Evolutionary conservation across 441 rosid genomes (phyloP), one percentile per base, ranked within the genome.

Genomic region (Omphalea diandra): DNA sequence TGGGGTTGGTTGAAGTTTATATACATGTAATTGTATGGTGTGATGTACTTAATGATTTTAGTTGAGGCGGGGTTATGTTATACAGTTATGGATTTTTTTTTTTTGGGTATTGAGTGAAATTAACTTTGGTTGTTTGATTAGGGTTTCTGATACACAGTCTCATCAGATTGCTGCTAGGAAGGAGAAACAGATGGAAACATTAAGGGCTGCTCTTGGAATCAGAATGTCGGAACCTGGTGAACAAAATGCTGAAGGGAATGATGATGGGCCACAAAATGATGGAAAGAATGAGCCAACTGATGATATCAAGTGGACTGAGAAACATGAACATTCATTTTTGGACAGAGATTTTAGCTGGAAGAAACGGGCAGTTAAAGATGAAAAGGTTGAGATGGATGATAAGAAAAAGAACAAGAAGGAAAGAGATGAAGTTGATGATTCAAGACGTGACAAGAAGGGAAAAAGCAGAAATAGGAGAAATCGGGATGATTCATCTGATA

Each of bases 141-240:
- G 97, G 91, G 62, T 83, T 47, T 91, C 88, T 10, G 88, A 89
- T 74, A 94, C 97, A 0, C 90, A 94, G 71, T 89, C 99, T 24
- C 99, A 94, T 74, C 91, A 94, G 78, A 76, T 94, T 72, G 99
- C 99, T 65, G 98, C 98, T 0, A 87, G 98, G 80, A 92, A 92
- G 80, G 97, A 94, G 84, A 89, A 84, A 79, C 98, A 92, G 75
- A 85, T 94, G 98, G 97, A 94, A 75, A 83, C 84, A 20, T 86
- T 90, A 64, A 80, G 97, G 36, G 87, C 83, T 73, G 98, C 99
- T 20, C 81, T 94, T 24, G 94, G 96, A 65, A 88, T 94, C 47
- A 78, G 69, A 52, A 65, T 41, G 40, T 46, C 83, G 36, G 83
- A 85, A 46, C 69, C 70, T 2, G 50, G 60, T 35, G 74, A 73